A percentile compares a stretch with the other conserved stretches of the same genome.
phyloP scores from a whole-genome alignment of 2,329 filamentous ascomycete genomes.

The Cephalotrichum gorgonifer region DNA sequence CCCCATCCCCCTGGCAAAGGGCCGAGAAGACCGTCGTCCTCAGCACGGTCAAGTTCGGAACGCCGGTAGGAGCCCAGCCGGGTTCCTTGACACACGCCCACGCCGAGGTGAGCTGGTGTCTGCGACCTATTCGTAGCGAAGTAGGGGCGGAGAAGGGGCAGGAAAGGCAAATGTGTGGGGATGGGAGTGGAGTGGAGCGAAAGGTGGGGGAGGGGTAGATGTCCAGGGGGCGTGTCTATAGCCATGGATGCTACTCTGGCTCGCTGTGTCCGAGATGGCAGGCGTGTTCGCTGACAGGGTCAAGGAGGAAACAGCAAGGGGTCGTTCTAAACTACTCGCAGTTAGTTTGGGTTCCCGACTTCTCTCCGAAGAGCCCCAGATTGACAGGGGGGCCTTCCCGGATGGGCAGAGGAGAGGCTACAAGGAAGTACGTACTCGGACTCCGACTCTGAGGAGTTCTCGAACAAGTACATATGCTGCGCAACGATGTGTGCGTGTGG shows the following conservation, averaged over 20 bases:
- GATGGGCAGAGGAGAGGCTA: too few relatives aligned
- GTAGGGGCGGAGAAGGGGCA: slow-evolving; percentile 3
- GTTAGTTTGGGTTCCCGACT: slow-evolving; percentile 1
- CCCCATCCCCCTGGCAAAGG: too few relatives aligned
- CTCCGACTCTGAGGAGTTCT: too few relatives aligned
- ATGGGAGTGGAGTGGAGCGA: background rate
- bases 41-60: slow-evolving; percentile 36
- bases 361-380: background rate
- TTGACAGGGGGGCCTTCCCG: slow-evolving; percentile 1
- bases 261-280: background rate
- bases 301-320: background rate
- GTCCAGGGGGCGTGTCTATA: background rate
- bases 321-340: background rate
- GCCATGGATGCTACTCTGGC: background rate
- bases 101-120: too few relatives aligned
- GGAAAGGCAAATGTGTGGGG: slow-evolving; percentile 1
- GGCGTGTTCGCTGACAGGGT: background rate
- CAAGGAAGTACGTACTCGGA: too few relatives aligned
- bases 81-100: slow-evolving; percentile 35
- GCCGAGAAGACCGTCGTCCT: slow-evolving; percentile 15
- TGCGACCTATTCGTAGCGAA: slow-evolving; percentile 15
- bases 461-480: slow-evolving; percentile 13
- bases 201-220: background rate
- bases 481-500: slow-evolving; percentile 28
- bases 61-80: slow-evolving; percentile 41